These are phyloP conservation scores for Fonsecaea monophora DNA, from an alignment of 2,329 filamentous ascomycete genomes.

Conservation along the genomic window DNA sequence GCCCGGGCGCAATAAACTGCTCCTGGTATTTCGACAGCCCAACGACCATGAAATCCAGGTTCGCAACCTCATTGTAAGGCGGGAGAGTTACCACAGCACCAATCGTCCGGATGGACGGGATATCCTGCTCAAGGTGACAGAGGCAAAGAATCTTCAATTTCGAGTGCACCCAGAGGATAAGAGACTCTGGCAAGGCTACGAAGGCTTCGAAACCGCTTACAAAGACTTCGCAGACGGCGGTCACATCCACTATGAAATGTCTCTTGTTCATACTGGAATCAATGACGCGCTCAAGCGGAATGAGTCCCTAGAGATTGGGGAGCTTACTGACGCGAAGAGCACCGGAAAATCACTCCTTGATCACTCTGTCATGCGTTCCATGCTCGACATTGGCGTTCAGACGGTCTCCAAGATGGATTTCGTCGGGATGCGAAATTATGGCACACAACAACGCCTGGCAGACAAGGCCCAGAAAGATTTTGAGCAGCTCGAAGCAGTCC, in stretches of 20 bases:
- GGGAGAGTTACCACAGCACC: conserved; percentile 35
- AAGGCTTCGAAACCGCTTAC: conserved; percentile 38
- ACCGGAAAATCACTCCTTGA: conserved; percentile 43
- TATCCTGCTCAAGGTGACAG: conserved; percentile 45
- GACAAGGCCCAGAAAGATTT: conserved; percentile 13
- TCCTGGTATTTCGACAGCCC: conserved; percentile 43
- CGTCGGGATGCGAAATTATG: conserved; percentile 43
- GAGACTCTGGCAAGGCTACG: conserved; percentile 43
- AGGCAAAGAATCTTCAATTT: conserved; percentile 48
- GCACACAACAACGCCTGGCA: conserved; percentile 30
- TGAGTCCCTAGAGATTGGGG: conserved; percentile 45
- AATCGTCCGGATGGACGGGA: conserved; percentile 40
- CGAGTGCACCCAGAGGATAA: conserved; percentile 38
- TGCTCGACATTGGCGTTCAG: conserved; percentile 45
- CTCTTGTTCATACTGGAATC: conserved; percentile 48
- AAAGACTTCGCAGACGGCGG: conserved; percentile 42
- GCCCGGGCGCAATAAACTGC: conserved; percentile 40
- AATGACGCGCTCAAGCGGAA: conserved; percentile 47
- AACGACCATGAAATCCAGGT: conserved; percentile 35
- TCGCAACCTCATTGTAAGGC: conserved; percentile 31
- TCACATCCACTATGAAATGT: conserved; percentile 50
- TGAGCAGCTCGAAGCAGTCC: conserved; percentile 15
- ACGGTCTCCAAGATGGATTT: conserved; percentile 49
- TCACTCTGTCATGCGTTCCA: conserved; percentile 25
- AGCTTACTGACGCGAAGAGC: conserved; percentile 45